phyloP scores from a whole-genome alignment of 2,329 filamentous ascomycete species.

The Alternaria sp. region DNA sequence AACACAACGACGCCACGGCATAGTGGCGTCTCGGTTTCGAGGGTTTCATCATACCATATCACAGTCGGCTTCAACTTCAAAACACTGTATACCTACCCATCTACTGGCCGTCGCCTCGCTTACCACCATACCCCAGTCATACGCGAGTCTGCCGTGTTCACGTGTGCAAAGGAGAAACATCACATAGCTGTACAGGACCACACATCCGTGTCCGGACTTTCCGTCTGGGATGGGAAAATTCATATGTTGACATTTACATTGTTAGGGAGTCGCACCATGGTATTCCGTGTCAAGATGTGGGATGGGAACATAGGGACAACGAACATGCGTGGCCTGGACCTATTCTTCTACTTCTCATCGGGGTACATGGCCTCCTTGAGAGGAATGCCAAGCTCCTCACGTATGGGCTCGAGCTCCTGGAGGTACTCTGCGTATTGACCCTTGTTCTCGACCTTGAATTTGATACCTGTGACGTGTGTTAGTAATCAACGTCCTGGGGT shows the following conservation, averaged over 20 bases:
- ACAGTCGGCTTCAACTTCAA: background rate
- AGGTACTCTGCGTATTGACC: conserved; percentile 97
- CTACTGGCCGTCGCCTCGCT: background rate
- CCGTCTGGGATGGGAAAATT: conserved; percentile 33
- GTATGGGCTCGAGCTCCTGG: conserved; percentile 87
- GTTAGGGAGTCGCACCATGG: conserved; percentile 24
- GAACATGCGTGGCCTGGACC: conserved; percentile 20
- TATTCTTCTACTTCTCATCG: conserved; percentile 49
- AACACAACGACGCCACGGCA: background rate
- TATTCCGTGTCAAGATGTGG: conserved; percentile 23
- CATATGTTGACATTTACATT: conserved; percentile 37
- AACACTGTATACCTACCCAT: background rate
- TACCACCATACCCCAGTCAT: conserved; percentile 4
- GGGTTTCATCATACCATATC: background rate
- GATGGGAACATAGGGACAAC: conserved; percentile 19
- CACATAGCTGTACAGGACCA: conserved; percentile 40
- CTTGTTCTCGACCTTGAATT: conserved; percentile 99
- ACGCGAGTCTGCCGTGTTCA: conserved; percentile 8
- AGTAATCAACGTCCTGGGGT: conserved; percentile 30
- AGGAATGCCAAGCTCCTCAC: conserved; percentile 89
- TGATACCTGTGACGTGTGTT: conserved; percentile 73
- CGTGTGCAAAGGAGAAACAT: conserved; percentile 29
- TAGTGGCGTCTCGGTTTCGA: background rate
- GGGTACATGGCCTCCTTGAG: conserved; percentile 95
- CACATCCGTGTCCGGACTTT: conserved; percentile 26